Evolutionary conservation across 1,284 basidiomycete genomes (phyloP), one percentile per base, ranked within the genome.

Genomic region (Boletellus dicymbophilus): DNA sequence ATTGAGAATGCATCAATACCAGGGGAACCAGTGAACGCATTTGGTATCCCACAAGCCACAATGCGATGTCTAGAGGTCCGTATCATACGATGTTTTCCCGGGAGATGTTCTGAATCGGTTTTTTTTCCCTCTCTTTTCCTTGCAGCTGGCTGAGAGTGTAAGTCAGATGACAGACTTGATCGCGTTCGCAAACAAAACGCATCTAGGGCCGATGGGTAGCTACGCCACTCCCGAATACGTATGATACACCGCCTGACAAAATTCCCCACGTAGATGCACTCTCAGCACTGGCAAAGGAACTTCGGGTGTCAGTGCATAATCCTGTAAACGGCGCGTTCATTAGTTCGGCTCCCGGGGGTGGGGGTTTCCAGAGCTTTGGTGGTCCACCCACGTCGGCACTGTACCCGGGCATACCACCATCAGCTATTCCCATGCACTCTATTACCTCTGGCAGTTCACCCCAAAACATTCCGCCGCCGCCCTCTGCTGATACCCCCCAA

Each of bases 11-110:
- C 78, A 22, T 72, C 73, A 23, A 78, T 90, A 56, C 89, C 89
- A 15, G 78, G 79, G 9, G 88, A 90, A 61, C 89, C 89, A 6
- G 85, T 91, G 46, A 91, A 90, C 60, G 85, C 85, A 27, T 91
- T 91, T 68, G 88, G 88, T 3, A 88, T 91, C 46, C 88, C 88
- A 3, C 88, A 91, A 62, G 87, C 88, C 3, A 90, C 88, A 18
- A 90, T 91, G 89, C 76, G 88, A 52, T 90, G 88, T 75, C 71
- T 91, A 27, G 88, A 91, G 78, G 85, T 89, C 46, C 46, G 70
- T 62, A 44, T 22, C 25, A 20, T 20, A 28, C 18, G 21, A 16
- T 22, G 16, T 48, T 39, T 28, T 38, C 26, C 12, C 40, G 38
- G 34, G 34, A 23, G 26, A 46, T 25, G 31, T 53, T 50, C 9